Percentiles rank a stretch among this genome's conserved stretches.
phyloP scores from a whole-genome alignment of 192 early-diverging fungal genomes.

The Backusella liffmaniae region DNA sequence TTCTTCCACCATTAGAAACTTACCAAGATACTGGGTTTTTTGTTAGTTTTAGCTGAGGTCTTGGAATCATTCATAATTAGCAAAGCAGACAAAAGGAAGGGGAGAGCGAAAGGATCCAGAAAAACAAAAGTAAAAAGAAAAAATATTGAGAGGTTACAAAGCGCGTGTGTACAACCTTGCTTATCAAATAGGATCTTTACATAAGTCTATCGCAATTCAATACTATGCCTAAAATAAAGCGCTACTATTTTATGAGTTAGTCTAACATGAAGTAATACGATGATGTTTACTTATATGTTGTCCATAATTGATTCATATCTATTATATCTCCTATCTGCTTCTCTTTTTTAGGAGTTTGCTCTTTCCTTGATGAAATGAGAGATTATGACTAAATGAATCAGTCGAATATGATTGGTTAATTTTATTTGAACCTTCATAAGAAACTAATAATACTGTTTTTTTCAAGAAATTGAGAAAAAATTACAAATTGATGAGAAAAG shows the following conservation, averaged over 20 bases:
- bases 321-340: neutral
- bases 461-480: too few species aligned
- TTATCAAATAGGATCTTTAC: neutral
- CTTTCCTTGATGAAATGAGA: neutral
- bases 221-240: neutral
- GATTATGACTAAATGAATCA: neutral
- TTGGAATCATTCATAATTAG: constrained; percentile 2
- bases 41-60: neutral
- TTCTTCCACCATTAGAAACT: neutral
- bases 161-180: neutral
- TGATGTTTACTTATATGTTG: too few species aligned
- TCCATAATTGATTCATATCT: too few species aligned
- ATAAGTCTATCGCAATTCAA: neutral
- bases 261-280: neutral
- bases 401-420: neutral
- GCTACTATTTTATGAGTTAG: neutral
- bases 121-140: neutral
- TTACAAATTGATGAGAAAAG: too few species aligned
- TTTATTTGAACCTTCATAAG: neutral
- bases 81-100: neutral
- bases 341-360: neutral
- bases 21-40: neutral
- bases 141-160: neutral
- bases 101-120: neutral
- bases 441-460: too few species aligned